Conservation (phyloP, 768 basidiomycete genomes). For the Clathrus columnatus region DNA sequence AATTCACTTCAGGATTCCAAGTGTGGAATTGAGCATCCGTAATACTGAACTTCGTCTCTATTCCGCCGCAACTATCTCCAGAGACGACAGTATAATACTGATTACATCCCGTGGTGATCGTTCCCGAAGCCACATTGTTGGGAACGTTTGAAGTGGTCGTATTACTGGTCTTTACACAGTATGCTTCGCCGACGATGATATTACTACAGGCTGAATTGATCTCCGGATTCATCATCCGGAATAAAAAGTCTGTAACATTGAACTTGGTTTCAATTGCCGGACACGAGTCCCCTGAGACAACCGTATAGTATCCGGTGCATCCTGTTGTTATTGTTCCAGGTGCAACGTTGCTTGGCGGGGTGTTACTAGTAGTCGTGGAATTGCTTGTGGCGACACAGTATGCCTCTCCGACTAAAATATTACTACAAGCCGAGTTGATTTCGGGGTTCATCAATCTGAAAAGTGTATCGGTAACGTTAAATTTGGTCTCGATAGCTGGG, state of each 20-base stretch:
- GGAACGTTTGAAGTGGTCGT: not conserved
- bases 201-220: slow-evolving; percentile 2
- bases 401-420: not conserved
- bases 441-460: slow-evolving; percentile 4
- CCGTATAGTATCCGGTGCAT: slow-evolving; percentile 2
- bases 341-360: not conserved
- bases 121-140: not conserved
- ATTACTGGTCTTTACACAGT: not conserved
- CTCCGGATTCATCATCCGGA: slow-evolving; percentile 5
- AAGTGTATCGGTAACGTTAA: not conserved
- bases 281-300: slow-evolving; percentile 1
- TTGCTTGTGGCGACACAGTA: not conserved
- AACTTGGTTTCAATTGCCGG: slow-evolving; percentile 4
- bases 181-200: not conserved
- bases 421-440: slow-evolving; percentile 2
- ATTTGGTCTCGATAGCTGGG: not conserved
- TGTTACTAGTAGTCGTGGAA: not conserved
- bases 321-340: slow-evolving; percentile 6
- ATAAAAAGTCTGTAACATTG: not conserved
- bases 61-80: not conserved
- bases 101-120: slow-evolving; percentile 1
- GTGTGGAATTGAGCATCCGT: not conserved
- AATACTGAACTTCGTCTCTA: slow-evolving; percentile 2
- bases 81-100: slow-evolving; percentile 5
- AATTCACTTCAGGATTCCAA: slow-evolving; percentile 5